These are phyloP conservation scores for Cinnamomum chago DNA, from an alignment of 164 flowering plant species.

Conservation along the genomic window DNA sequence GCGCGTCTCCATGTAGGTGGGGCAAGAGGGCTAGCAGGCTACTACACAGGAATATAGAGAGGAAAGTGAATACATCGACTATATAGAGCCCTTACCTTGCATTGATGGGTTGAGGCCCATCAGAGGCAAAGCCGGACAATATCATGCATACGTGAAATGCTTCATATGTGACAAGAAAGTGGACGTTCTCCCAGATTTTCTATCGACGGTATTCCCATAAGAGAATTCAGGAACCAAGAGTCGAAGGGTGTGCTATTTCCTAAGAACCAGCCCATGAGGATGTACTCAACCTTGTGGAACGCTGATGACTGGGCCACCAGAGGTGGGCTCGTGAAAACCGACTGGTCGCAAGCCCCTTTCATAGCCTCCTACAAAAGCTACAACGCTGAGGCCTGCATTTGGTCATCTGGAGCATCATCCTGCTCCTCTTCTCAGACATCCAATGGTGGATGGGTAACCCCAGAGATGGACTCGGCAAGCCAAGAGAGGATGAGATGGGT, in stretches of 20 bases:
- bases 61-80: too few relatives aligned
- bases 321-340: conserved; percentile 6
- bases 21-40: too few relatives aligned
- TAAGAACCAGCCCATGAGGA: conserved; percentile 9
- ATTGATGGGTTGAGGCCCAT: too few relatives aligned
- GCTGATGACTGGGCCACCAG: conserved; percentile 11
- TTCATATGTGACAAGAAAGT: neutral
- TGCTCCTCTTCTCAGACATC: neutral
- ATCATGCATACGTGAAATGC: too few relatives aligned
- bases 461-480: neutral
- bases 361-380: conserved; percentile 1
- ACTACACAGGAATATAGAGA: too few relatives aligned
- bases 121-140: too few relatives aligned
- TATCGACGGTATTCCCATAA: neutral
- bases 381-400: neutral
- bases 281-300: conserved; percentile 7
- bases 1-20: too few relatives aligned
- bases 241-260: conserved; percentile 2
- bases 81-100: too few relatives aligned
- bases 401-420: neutral
- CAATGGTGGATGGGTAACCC: neutral
- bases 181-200: neutral
- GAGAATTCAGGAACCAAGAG: conserved; percentile 5
- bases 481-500: neutral
- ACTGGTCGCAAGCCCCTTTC: conserved; percentile 7